Evolutionary conservation across 177 flowering plant species (phyloP), one percentile per base, ranked within the genome.

Genomic region (Vitis hybrid): DNA sequence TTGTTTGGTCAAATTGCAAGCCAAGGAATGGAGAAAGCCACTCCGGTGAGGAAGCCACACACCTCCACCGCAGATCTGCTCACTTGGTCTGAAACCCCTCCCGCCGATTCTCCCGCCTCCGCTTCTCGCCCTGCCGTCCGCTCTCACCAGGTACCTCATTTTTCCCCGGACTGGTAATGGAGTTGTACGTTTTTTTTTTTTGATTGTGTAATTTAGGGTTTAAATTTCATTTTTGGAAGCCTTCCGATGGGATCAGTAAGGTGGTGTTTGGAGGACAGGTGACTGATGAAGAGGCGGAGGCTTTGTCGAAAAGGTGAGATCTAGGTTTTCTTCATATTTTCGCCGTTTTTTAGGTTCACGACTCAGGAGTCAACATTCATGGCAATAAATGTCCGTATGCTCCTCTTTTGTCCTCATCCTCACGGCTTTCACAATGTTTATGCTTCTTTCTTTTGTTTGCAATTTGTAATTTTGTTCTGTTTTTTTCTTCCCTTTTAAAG

Each of bases 61-160:
- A 86, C 96, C 2, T 86, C 90, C 24, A 94, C 99, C 1, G 89
- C 99, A 76, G 98, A 93, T 91, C 97, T 94, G 65, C 91, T 94
- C 69, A 76, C 82, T 1, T 94, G 98, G 98, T 73, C 94, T 35
- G 97, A 89, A 65, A 83, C 70, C 70, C 91, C 96, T 1, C 75
- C 82, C 1, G 56, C 80, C 8, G 86, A 78, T 52, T 76, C 88
- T 9, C 66, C 90, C 24, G 72, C 82, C 13, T 15, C 83, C 3
- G 57, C 76, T 16, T 62, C 92, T 46, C 89, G 89, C 65, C 54
- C 89, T 60, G 66, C 89, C 49, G 64, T 74, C 40, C 90, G 97
- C 21, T 69, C 84, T 16, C 88, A 85, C 27, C 97, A 92, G 92
- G 95, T 92, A 49, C 7, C 21, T 59, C 32, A 3, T 72, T 50